Base-by-base conservation (phyloP, 768 basidiomycete species). In the Grammothele lineata region DNA sequence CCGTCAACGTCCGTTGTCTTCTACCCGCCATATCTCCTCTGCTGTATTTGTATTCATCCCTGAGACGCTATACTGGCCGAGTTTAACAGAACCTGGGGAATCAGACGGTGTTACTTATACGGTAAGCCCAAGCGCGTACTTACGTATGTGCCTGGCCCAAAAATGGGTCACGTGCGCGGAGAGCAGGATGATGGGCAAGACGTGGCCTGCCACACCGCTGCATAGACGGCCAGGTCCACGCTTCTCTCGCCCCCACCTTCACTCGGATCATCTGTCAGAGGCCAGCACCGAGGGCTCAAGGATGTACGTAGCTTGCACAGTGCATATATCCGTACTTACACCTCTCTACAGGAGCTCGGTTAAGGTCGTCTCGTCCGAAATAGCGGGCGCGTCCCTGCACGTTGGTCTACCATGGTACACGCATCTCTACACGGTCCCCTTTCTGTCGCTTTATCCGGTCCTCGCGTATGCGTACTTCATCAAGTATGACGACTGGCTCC, bases 381-480 rank as follows among this genome's bases (percentile, higher is more conserved):
- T 71, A 9, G 45, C 55, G 23, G 58, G 55, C 23, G 69, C 68
- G 25, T 62, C 61, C n/a, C 56, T 71, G 25, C 69, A 69, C 51
- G 52, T 51, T 27, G 54, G 58, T 18, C 55, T 67, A 25, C 69
- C 69, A 34, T 61, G 63, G 59, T 64, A 64, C 39, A 49, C 54
- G 33, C 83, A 89, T 58, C 64, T 91, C 45, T 92, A 92, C 60
- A 76, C 82, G 5, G 47, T 82, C 15, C 90, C 90, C 0, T 90
- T 89, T 58, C 73, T 92, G n/a, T 78, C 76, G 1, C 70, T 92
- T 40, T 92, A 92, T 53, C 90, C 90, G 0, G 63, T 92, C 24
- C 76, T 90, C 24, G 88, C 87, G 21, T 96, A 95, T 65, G 86
- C 93, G 18, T 98, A 97, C 73, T 90, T 85, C 58, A 66, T 92